Base-by-base conservation (phyloP, 257 asterid species). In the Capsicum baccatum region DNA sequence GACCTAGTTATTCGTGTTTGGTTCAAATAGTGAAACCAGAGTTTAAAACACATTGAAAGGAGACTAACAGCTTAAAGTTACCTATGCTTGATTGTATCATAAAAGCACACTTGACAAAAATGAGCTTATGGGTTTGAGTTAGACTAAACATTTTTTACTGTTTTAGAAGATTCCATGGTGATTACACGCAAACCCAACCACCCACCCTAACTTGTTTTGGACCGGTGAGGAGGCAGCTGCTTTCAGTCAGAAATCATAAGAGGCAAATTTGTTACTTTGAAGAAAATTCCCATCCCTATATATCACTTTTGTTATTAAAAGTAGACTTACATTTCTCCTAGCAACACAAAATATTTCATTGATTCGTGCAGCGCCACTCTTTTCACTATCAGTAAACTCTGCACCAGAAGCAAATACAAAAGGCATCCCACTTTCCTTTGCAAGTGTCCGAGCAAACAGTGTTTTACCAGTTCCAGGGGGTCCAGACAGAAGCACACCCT, bases 401-500 rank as follows among this genome's bases (percentile, higher is more conserved):
- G 99, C 98, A 89, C 98, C 99, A 50, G 99, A 97, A 85, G 99
- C 98, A 91, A 93, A 96, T 86, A 97, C 96, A 88, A 97, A 97
- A 69, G 99, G 99, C 94, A 97, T 60, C 78, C 99, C 99, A 81
- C 98, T 92, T 91, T 97, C 92, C 87, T 97, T 95, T 48, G 99
- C 91, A 83, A 97, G 92, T 79, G 99, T 97, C 78, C 99, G 90
- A 9, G 99, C 99, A 88, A 97, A 94, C 56, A 94, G 97, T 79
- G 99, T 97, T 91, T 96, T 97, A 67, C 99, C 99, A 54, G 99
- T 97, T 87, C 99, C 99, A 62, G 99, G 99, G 58, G 99, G 99
- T 69, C 99, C 99, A 83, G 98, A 92, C 57, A 97, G 92, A 90
- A 97, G 99, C 74, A 97, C 98, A 79, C 99, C 99, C 99, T 97